These are phyloP conservation scores for Aspergillus homomorphus DNA, from an alignment of 495 filamentous ascomycete species.

Conservation along the genomic window DNA sequence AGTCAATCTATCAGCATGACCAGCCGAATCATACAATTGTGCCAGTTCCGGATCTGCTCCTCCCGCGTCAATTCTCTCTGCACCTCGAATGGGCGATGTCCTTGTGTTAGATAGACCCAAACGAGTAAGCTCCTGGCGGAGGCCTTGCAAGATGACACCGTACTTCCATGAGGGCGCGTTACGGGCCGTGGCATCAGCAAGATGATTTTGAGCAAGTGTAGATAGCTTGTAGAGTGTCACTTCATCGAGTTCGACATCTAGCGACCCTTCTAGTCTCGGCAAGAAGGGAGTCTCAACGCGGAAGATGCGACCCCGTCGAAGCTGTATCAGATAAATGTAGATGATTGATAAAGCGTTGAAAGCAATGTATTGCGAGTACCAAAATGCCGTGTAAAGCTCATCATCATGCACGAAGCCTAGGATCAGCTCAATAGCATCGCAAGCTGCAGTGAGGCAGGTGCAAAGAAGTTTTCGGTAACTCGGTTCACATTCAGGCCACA, in stretches of 20 bases:
- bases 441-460: slow-evolving; percentile 21
- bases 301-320: slow-evolving; percentile 20
- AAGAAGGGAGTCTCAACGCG: slow-evolving; percentile 6
- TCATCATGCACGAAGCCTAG: slow-evolving; percentile 24
- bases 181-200: slow-evolving; percentile 25
- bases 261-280: not conserved
- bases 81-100: too few species aligned
- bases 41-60: not conserved
- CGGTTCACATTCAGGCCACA: slow-evolving; percentile 15
- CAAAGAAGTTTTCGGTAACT: slow-evolving; percentile 18
- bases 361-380: slow-evolving; percentile 32
- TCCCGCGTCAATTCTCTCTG: not conserved
- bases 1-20: too few species aligned
- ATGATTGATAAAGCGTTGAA: slow-evolving; percentile 33
- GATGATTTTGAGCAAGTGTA: slow-evolving; percentile 24
- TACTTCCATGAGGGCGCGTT: slow-evolving; percentile 32
- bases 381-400: slow-evolving; percentile 26
- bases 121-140: slow-evolving; percentile 19
- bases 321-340: slow-evolving; percentile 28
- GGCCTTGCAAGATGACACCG: slow-evolving; percentile 24
- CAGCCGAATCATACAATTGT: too few species aligned
- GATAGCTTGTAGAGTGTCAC: slow-evolving; percentile 18
- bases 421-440: slow-evolving; percentile 24
- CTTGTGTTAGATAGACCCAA: not conserved
- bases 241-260: slow-evolving; percentile 11